Conservation (phyloP, 345 rosid genomes). For the Leavenworthia alabamica region DNA sequence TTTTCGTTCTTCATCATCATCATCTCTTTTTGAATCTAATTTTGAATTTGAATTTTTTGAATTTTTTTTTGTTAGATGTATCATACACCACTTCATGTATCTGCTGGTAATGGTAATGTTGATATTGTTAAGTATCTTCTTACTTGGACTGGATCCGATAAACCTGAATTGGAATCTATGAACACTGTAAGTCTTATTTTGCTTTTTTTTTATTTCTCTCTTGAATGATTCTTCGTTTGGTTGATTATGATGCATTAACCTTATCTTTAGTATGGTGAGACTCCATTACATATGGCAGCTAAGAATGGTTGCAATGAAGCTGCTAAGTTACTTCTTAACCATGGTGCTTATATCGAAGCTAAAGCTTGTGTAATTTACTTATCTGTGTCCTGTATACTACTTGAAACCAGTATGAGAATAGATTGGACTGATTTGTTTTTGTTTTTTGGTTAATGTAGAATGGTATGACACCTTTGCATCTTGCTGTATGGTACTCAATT, state of each 20-base stretch:
- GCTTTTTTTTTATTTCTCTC: neutral
- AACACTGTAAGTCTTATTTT: slow-evolving; percentile 50
- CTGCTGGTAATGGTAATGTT: slow-evolving; percentile 74
- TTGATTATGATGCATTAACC: slow-evolving; percentile 9
- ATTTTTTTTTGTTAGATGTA: slow-evolving; percentile 61
- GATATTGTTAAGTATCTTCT: slow-evolving; percentile 72
- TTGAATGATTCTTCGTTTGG: neutral
- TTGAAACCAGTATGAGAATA: neutral
- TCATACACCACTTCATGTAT: slow-evolving; percentile 93
- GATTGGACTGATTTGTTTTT: neutral
- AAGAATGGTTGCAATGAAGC: slow-evolving; percentile 92
- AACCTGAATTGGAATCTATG: slow-evolving; percentile 77
- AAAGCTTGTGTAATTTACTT: slow-evolving; percentile 53
- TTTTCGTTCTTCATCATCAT: neutral
- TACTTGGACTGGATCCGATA: slow-evolving; percentile 60
- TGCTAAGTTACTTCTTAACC: slow-evolving; percentile 66
- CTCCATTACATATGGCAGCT: slow-evolving; percentile 99
- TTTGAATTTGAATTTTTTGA: slow-evolving; percentile 15
- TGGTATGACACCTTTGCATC: slow-evolving; percentile 97
- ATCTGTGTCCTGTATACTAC: neutral
- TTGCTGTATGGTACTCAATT: slow-evolving; percentile 93
- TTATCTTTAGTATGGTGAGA: slow-evolving; percentile 79
- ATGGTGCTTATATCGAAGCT: slow-evolving; percentile 85
- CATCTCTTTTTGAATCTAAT: neutral
- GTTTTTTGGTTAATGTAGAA: slow-evolving; percentile 46